A percentile compares a stretch with the other conserved stretches of the same genome.
phyloP scores from a whole-genome alignment of 306 rosid genomes.

The Cucurbita pepo region DNA sequence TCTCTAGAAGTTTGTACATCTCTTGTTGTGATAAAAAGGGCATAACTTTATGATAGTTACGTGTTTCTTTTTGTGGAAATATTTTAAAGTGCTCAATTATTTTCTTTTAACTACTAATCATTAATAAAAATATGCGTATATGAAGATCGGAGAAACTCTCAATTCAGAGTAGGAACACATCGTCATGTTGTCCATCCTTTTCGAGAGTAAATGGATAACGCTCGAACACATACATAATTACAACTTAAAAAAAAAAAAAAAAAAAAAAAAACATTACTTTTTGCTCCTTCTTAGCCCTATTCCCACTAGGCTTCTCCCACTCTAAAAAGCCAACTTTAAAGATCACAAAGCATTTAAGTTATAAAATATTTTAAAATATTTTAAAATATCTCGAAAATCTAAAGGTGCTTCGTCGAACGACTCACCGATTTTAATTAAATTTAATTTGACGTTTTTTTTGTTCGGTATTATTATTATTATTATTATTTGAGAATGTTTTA shows the following conservation, averaged over 20 bases:
- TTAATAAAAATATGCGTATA: not conserved
- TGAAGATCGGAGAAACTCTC: not conserved
- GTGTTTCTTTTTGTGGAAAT: not conserved
- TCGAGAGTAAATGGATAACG: not conserved
- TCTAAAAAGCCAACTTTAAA: too few species aligned
- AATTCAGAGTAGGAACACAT: not conserved
- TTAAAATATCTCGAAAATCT: too few species aligned
- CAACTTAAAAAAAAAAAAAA: not conserved
- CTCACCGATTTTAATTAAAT: too few species aligned
- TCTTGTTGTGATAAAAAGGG: not conserved
- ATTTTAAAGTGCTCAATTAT: not conserved
- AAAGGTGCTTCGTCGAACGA: too few species aligned
- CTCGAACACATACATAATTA: not conserved
- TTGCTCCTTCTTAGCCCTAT: not conserved
- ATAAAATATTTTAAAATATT: too few species aligned
- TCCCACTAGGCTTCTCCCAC: too few species aligned
- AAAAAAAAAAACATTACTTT: not conserved
- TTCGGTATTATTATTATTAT: too few species aligned
- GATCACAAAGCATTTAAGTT: too few species aligned
- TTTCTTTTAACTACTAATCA: not conserved
- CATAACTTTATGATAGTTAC: not conserved
- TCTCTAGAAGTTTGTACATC: not conserved
- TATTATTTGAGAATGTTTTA: too few species aligned
- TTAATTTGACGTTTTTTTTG: too few species aligned
- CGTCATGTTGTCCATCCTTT: not conserved